Evolutionary conservation across 441 rosid genomes (phyloP).

Genomic region (Bocquillonia castaneifolia): DNA sequence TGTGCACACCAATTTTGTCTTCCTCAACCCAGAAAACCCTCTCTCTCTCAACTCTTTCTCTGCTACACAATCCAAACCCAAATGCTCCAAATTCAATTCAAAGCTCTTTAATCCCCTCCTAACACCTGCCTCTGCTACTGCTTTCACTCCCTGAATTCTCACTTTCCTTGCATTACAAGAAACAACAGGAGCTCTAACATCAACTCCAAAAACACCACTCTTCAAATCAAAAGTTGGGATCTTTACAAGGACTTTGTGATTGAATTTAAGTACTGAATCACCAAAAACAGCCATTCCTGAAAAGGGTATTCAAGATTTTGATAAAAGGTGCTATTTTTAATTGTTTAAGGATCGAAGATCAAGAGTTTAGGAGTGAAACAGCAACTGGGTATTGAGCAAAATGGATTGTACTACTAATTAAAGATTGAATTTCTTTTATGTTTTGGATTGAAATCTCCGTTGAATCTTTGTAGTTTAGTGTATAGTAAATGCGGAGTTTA

Average conservation of each 20-base stretch:
- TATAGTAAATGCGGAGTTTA: background rate
- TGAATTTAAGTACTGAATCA: slow-evolving; percentile 28
- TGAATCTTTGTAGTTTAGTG: slow-evolving; percentile 17
- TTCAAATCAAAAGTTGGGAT: slow-evolving; percentile 22
- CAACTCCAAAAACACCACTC: slow-evolving; percentile 22
- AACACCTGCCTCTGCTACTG: slow-evolving; percentile 29
- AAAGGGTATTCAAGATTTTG: background rate
- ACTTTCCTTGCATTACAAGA: slow-evolving; percentile 27
- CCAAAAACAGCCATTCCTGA: slow-evolving; percentile 40
- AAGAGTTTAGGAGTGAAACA: background rate
- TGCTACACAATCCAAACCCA: slow-evolving; percentile 46
- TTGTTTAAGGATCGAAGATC: background rate
- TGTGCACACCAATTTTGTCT: slow-evolving; percentile 74
- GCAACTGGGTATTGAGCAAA: background rate
- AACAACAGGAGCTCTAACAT: slow-evolving; percentile 12
- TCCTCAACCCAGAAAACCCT: slow-evolving; percentile 69
- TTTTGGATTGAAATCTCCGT: slow-evolving; percentile 32
- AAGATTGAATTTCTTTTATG: slow-evolving; percentile 5
- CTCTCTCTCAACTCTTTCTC: slow-evolving; percentile 55
- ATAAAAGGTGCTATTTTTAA: slow-evolving; percentile 7
- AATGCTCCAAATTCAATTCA: slow-evolving; percentile 19
- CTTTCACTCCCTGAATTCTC: slow-evolving; percentile 28
- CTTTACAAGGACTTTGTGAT: slow-evolving; percentile 18
- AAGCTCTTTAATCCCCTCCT: slow-evolving; percentile 21
- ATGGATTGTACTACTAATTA: background rate